Percentiles rank a stretch among this genome's conserved stretches.
Evolutionary conservation across 345 rosid genomes (phyloP).

Genomic region (Hibiscus syriacus): DNA sequence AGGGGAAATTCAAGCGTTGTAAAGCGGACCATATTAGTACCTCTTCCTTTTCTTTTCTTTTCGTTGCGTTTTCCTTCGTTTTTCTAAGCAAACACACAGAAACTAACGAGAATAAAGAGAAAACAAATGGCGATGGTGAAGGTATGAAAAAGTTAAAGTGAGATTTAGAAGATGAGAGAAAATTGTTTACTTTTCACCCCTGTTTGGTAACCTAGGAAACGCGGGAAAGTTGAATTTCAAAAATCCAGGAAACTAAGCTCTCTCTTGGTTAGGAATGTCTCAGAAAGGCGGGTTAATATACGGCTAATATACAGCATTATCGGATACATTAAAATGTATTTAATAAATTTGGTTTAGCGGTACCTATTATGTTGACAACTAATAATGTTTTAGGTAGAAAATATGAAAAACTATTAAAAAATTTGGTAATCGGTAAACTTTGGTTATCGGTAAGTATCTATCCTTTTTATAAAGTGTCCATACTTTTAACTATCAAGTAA

Average conservation of each 20-base stretch:
- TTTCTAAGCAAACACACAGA: not conserved
- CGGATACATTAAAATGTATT: no score
- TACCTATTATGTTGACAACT: no score
- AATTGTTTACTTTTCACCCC: not conserved
- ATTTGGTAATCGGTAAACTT: no score
- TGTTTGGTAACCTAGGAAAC: constrained; percentile 9
- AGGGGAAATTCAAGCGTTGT: not conserved
- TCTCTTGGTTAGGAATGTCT: not conserved
- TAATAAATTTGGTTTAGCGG: no score
- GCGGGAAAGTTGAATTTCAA: constrained; percentile 7
- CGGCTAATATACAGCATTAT: no score
- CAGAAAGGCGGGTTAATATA: no score
- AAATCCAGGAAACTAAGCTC: not conserved
- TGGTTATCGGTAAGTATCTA: no score
- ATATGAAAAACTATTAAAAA: no score
- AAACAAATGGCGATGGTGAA: not conserved
- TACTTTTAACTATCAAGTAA: no score
- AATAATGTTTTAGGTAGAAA: no score
- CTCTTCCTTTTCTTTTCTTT: not conserved
- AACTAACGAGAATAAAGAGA: not conserved
- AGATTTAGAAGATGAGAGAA: not conserved
- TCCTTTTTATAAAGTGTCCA: no score
- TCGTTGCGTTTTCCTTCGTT: not conserved
- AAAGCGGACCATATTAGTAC: no score
- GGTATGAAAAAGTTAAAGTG: not conserved